Evolutionary conservation across 371 early-diverging fungal species (phyloP).

Genomic region (Smittium culicis): DNA sequence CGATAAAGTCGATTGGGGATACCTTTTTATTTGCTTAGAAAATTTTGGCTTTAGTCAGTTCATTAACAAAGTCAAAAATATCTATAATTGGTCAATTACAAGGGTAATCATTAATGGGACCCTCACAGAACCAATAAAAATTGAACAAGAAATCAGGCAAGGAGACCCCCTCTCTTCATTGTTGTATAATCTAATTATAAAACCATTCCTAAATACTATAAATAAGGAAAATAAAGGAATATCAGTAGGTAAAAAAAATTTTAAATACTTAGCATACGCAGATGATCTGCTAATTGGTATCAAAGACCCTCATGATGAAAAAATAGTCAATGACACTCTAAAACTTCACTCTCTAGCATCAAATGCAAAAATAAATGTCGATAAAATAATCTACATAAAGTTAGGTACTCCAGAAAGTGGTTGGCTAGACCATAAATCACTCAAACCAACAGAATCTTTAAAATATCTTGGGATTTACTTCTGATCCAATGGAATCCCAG

Average conservation of each 20-base stretch:
- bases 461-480: background rate
- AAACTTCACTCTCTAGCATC: background rate
- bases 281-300: background rate
- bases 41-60: background rate
- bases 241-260: background rate
- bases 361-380: background rate
- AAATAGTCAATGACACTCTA: background rate
- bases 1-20: background rate
- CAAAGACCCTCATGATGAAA: background rate
- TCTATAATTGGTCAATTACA: background rate
- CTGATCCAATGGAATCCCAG: background rate
- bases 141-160: background rate
- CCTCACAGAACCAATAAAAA: background rate
- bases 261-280: background rate
- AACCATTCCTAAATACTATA: background rate
- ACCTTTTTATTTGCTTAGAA: background rate
- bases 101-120: background rate
- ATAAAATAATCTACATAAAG: background rate
- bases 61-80: background rate
- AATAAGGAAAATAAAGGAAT: background rate
- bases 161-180: background rate
- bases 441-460: background rate
- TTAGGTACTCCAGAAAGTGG: background rate
- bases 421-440: background rate
- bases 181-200: background rate